phyloP scores from a whole-genome alignment of 139 green algal species.

The Diplosphaera chodatii region DNA sequence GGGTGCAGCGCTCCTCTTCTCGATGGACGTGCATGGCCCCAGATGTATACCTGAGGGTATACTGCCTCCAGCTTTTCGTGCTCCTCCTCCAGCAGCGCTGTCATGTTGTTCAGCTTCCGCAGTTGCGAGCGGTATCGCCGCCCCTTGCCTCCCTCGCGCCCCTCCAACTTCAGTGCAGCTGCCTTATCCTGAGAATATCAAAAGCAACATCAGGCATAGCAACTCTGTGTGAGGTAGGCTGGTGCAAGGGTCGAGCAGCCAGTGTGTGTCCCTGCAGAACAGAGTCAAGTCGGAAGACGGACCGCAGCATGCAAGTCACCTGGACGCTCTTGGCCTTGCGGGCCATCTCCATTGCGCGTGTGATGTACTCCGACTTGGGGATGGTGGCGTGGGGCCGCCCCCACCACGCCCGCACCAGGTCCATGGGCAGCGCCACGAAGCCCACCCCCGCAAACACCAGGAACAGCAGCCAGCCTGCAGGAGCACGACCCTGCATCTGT shows the following conservation, averaged over 20 bases:
- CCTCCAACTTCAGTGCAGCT: constrained; percentile 55
- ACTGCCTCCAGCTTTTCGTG: constrained; percentile 72
- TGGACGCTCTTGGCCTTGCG: constrained; percentile 65
- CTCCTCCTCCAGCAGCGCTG: constrained; percentile 86
- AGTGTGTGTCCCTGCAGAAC: too few species aligned
- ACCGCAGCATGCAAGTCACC: too few species aligned
- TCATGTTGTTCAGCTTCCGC: constrained; percentile 62
- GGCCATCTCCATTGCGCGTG: constrained; percentile 63
- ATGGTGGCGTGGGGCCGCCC: constrained; percentile 67
- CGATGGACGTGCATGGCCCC: too few species aligned
- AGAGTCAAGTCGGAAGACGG: too few species aligned
- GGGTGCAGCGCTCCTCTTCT: too few species aligned
- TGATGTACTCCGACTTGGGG: constrained; percentile 81
- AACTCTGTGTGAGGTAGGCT: too few species aligned
- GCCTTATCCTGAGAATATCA: constrained; percentile 31
- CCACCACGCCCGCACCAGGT: constrained; percentile 78
- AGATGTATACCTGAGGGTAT: constrained; percentile 85
- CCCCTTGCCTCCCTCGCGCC: constrained; percentile 42
- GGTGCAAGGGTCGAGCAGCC: too few species aligned
- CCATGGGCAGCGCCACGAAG: constrained; percentile 77
- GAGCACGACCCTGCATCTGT: not conserved
- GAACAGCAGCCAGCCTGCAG: constrained; percentile 86
- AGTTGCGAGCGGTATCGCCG: constrained; percentile 73
- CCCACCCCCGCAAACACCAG: constrained; percentile 91
- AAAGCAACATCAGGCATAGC: too few species aligned